Evolutionary conservation across 768 basidiomycete genomes (phyloP), one percentile per base, ranked within the genome.

Genomic region (Boletales sp.): DNA sequence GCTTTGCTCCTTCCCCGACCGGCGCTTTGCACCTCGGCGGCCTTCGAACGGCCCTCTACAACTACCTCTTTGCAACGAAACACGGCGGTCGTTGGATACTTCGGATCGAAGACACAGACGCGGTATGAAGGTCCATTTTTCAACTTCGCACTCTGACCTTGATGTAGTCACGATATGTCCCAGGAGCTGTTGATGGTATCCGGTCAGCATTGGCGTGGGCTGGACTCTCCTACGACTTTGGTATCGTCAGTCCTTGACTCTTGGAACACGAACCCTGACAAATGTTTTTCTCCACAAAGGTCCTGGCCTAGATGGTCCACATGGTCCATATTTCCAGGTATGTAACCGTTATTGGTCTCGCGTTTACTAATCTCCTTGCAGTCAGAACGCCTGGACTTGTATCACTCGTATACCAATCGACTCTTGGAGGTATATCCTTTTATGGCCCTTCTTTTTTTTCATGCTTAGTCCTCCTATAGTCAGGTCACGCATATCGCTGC

Each of bases 1-100:
- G 97, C 14, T 98, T 99, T 67, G 97, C 95, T 3, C 97, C 97
- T 1, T 98, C 97, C 1, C 97, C 97, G 1, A 99, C 97, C 0
- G 97, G 97, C 2, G 79, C 86, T 30, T 74, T 98, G 5, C 97
- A 99, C 67, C 82, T 99, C 2, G 97, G 97, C 1, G 97, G 97
- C 0, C 80, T 99, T 13, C 74, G 97, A 15, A 98, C 94, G 47
- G 97, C 94, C 0, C 72, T 99, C 2, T 95, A 93, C 69, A 98
- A 98, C 61, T 81, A 97, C 61, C 69, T 97, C 0, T 84, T 86
- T 48, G 90, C 95, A 9, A 79, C 78, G 59, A 91, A 90, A 65
- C 73, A 81, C 13, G 83, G 81, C 3, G 97, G 95, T 2, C 86
- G 86, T 60, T 97, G 92, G 91, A 80, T 97, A 34, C 71, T 98